Conservation (phyloP, 1,284 basidiomycete genomes). For the Anthracocystis panici-leucophaei region DNA sequence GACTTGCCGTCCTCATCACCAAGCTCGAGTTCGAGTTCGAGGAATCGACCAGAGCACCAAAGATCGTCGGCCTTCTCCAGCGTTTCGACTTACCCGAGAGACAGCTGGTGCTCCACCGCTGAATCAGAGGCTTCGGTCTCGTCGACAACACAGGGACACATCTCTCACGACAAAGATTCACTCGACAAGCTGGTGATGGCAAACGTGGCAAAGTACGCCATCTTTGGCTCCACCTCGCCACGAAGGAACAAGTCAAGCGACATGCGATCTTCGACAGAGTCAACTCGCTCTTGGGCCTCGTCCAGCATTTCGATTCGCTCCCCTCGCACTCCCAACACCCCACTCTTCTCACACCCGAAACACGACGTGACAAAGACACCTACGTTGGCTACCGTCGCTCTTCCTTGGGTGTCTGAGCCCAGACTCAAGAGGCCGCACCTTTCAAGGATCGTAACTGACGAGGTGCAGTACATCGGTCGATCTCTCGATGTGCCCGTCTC, state of each 20-base stretch:
- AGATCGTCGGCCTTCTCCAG: slow-evolving; percentile 28
- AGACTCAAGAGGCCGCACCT: slow-evolving; percentile 14
- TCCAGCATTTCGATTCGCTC: slow-evolving; percentile 29
- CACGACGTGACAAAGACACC: slow-evolving; percentile 30
- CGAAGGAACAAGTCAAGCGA: slow-evolving; percentile 22
- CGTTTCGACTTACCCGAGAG: slow-evolving; percentile 29
- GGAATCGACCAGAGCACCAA: slow-evolving; percentile 19
- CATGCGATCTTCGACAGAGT: slow-evolving; percentile 29
- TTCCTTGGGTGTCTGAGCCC: slow-evolving; percentile 18
- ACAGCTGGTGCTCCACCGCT: slow-evolving; percentile 37
- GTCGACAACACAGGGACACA: slow-evolving; percentile 27
- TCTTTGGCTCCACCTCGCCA: slow-evolving; percentile 47
- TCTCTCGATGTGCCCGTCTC: slow-evolving; percentile 37
- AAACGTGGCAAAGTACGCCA: slow-evolving; percentile 27
- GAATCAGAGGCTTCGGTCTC: slow-evolving; percentile 22
- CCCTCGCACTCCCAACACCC: slow-evolving; percentile 16
- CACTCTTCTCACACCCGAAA: slow-evolving; percentile 27
- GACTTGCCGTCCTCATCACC: slow-evolving; percentile 10
- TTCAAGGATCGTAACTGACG: slow-evolving; percentile 24
- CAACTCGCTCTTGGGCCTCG: slow-evolving; percentile 26
- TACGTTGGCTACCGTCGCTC: slow-evolving; percentile 5
- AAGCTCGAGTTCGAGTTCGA: slow-evolving; percentile 19
- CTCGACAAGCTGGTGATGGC: slow-evolving; percentile 26
- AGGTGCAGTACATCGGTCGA: slow-evolving; percentile 41
- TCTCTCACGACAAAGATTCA: slow-evolving; percentile 25